Percentiles rank a stretch among this genome's conserved stretches.
These are phyloP conservation scores for Schizopora paradoxa DNA, from an alignment of 1,284 basidiomycete species.

Conservation along the genomic window DNA sequence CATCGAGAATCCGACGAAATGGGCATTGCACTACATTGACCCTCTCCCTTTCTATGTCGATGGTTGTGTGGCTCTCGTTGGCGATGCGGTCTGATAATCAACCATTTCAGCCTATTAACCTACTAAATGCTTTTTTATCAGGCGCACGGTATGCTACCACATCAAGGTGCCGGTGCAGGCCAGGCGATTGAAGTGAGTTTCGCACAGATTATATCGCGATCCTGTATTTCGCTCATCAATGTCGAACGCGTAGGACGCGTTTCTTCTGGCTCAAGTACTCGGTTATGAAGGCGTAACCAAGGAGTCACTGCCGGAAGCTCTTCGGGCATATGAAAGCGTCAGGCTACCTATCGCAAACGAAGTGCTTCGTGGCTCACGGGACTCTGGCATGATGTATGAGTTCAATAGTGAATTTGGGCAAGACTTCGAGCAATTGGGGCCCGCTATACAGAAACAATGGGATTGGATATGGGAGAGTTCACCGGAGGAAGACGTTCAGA, in stretches of 20 bases:
- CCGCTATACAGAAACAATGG: conserved; percentile 33
- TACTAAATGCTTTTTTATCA: conserved; percentile 7
- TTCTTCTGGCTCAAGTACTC: conserved; percentile 27
- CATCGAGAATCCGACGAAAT: conserved; percentile 19
- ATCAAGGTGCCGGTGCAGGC: conserved; percentile 34
- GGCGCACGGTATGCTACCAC: conserved; percentile 37
- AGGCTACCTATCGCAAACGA: conserved; percentile 33
- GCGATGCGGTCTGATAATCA: conserved; percentile 15
- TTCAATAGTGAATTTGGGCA: conserved; percentile 32
- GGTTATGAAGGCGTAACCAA: conserved; percentile 21
- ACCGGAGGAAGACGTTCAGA: conserved; percentile 24
- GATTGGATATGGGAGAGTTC: conserved; percentile 29
- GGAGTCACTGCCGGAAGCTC: conserved; percentile 21
- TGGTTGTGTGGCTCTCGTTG: conserved; percentile 16
- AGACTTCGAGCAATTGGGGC: conserved; percentile 30
- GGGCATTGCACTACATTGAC: conserved; percentile 15
- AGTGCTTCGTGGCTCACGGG: conserved; percentile 30
- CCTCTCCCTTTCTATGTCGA: conserved; percentile 12
- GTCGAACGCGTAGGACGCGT: conserved; percentile 28
- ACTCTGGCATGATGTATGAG: conserved; percentile 37
- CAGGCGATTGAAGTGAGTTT: conserved; percentile 32
- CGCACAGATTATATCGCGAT: neutral
- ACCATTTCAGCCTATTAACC: neutral
- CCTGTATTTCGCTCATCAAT: neutral
- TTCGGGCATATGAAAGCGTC: conserved; percentile 33